Base-by-base conservation (phyloP, 2,329 filamentous ascomycete species). In the Venturia effusa region DNA sequence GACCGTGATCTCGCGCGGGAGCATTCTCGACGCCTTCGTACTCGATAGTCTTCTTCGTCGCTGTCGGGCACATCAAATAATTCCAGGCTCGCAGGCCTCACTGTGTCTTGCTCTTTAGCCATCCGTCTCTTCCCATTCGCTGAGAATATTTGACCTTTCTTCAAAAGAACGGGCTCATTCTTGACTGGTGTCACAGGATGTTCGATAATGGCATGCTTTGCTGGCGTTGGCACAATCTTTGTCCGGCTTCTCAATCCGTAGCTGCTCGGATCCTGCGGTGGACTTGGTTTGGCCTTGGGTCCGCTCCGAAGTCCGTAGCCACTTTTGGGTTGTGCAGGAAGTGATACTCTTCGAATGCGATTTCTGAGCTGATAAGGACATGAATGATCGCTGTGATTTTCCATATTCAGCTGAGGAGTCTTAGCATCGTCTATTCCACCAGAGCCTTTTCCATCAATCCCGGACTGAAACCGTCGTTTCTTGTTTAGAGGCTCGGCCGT, bases 81-180 rank as follows among this genome's bases (percentile, higher is more conserved):
- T 22, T 34, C 51, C 51, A 57, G 30, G 24, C 51, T 34, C 19
- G 51, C 51, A n/a, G 51, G 15, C 11, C 51, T n/a, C 27, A 57
- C 51, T 17, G 24, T 57, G 51, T 11, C 19, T 34, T 10, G 30
- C 51, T 57, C 51, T 34, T 15, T 34, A n/a, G 51, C 51, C 51
- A 57, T 57, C 51, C 51, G 30, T 57, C 51, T 57, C 30, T 57
- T 34, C 17, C 51, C 51, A n/a, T 57, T 57, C 5, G 27, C 51
- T 13, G 51, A 57, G 11, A 57, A 57, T n/a, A 57, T 57, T 11
- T 57, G 51, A n/a, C 51, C 51, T n/a, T 57, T 57, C 30, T 57
- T 57, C 51, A 34, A n/a, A 10, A n/a, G 15, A 22, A 19, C 15
- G 15, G 17, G 6, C 30, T 57, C 51, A 34, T 34, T 34, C 19